Conservation (phyloP, 2,329 filamentous ascomycete genomes). For the Xylaria hypoxylon region DNA sequence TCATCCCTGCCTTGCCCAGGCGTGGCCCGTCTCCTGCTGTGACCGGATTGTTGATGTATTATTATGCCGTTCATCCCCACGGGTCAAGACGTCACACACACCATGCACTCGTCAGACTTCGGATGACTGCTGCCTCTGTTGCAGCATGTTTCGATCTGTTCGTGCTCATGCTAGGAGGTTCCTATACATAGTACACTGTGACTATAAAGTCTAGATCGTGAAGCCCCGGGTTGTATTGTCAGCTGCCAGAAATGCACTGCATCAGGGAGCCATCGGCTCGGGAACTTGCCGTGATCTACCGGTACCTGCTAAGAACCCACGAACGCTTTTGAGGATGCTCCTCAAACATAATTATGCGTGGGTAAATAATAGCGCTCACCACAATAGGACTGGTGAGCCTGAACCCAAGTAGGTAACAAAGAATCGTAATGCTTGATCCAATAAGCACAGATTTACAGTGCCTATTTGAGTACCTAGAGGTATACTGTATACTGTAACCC, state of each 20-base stretch:
- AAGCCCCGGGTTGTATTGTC: slow-evolving; percentile 34
- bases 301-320: slow-evolving; percentile 29
- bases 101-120: slow-evolving; percentile 49
- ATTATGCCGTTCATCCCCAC: slow-evolving; percentile 58
- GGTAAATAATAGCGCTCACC: slow-evolving; percentile 13
- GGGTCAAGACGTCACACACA: slow-evolving; percentile 45
- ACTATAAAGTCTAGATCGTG: slow-evolving; percentile 17
- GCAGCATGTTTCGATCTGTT: slow-evolving; percentile 50
- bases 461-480: too few relatives aligned
- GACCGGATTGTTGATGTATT: slow-evolving; percentile 61
- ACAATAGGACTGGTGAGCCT: slow-evolving; percentile 2
- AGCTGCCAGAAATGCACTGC: slow-evolving; percentile 38
- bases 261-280: slow-evolving; percentile 46
- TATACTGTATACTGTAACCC: too few relatives aligned
- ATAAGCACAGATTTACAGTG: slow-evolving; percentile 2
- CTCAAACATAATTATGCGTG: slow-evolving; percentile 33
- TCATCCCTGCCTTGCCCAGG: slow-evolving; percentile 51
- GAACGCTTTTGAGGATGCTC: slow-evolving; percentile 36
- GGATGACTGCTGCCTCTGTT: slow-evolving; percentile 49
- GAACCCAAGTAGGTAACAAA: background rate
- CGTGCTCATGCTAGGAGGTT: slow-evolving; percentile 44
- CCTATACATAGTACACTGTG: background rate
- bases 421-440: background rate
- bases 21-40: slow-evolving; percentile 55
- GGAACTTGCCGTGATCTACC: slow-evolving; percentile 43